Conservation (phyloP, 1,139 yeast species). For the Pichia sp. region DNA sequence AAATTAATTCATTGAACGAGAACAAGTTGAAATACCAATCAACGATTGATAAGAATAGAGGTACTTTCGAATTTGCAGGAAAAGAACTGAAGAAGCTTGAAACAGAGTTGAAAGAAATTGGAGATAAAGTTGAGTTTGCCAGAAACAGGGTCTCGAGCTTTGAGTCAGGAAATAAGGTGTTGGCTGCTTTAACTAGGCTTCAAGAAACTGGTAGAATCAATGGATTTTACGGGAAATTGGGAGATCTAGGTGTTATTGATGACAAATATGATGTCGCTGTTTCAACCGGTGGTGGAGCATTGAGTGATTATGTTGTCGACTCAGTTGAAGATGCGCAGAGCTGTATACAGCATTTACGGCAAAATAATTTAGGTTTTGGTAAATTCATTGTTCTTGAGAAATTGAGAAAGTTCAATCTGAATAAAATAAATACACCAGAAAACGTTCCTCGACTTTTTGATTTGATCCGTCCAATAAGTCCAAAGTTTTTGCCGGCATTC, state of each 20-base stretch:
- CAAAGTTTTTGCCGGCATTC: constrained; percentile 78
- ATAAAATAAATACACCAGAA: constrained; percentile 68
- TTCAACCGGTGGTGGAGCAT: constrained; percentile 89
- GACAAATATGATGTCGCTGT: constrained; percentile 87
- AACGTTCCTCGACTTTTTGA: constrained; percentile 81
- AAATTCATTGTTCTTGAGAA: constrained; percentile 78
- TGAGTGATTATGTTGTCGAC: constrained; percentile 92
- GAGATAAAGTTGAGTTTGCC: constrained; percentile 68
- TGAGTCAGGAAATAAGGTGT: constrained; percentile 70
- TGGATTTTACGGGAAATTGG: constrained; percentile 88
- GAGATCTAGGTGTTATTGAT: constrained; percentile 86
- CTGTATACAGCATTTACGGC: constrained; percentile 83
- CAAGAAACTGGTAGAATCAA: constrained; percentile 77
- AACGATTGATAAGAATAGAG: constrained; percentile 3
- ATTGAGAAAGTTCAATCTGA: constrained; percentile 57
- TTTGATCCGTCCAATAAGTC: constrained; percentile 63
- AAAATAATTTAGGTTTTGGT: constrained; percentile 84
- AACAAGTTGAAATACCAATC: constrained; percentile 5
- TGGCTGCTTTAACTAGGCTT: constrained; percentile 62
- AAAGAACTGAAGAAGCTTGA: constrained; percentile 49
- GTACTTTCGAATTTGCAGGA: constrained; percentile 23
- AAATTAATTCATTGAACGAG: constrained; percentile 9
- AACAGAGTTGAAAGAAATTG: constrained; percentile 45
- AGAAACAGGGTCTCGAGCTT: constrained; percentile 49
- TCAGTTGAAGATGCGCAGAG: constrained; percentile 90